These are phyloP conservation scores for Rosa lucieae DNA, from an alignment of 306 rosid genomes.

Conservation along the genomic window DNA sequence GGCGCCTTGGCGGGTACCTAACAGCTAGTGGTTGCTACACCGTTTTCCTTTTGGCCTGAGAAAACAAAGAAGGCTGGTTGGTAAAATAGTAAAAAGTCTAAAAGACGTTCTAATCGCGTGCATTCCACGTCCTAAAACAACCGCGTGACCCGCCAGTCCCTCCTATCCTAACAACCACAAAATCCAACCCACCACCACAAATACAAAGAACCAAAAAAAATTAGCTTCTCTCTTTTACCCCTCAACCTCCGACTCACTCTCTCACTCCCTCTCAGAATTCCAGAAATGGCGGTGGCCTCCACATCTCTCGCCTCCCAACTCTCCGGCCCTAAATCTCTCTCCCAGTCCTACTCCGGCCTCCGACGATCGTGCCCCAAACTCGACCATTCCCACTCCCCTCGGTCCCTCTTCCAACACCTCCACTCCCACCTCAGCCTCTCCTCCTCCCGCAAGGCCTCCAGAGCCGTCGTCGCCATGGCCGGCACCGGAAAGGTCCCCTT, in stretches of 20 bases:
- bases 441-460: constrained; percentile 59
- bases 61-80: background rate
- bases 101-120: background rate
- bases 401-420: constrained; percentile 43
- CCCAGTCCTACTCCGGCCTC: constrained; percentile 44
- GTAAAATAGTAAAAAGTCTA: background rate
- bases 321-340: constrained; percentile 42
- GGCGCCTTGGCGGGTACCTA: background rate
- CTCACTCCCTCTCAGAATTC: background rate
- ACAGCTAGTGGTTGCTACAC: background rate
- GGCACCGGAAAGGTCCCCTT: constrained; percentile 74
- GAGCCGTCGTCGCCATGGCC: constrained; percentile 77
- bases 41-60: background rate
- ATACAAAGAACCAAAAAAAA: background rate
- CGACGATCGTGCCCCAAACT: constrained; percentile 57
- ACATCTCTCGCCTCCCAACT: constrained; percentile 79
- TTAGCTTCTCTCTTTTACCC: background rate
- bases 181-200: constrained; percentile 12
- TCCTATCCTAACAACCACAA: constrained; percentile 22
- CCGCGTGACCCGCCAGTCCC: constrained; percentile 21
- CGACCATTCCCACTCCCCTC: constrained; percentile 28
- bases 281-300: constrained; percentile 70
- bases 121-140: background rate
- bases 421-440: constrained; percentile 66
- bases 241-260: background rate